Evolutionary conservation across 768 basidiomycete species (phyloP).

Genomic region (Auriculariales sp.): DNA sequence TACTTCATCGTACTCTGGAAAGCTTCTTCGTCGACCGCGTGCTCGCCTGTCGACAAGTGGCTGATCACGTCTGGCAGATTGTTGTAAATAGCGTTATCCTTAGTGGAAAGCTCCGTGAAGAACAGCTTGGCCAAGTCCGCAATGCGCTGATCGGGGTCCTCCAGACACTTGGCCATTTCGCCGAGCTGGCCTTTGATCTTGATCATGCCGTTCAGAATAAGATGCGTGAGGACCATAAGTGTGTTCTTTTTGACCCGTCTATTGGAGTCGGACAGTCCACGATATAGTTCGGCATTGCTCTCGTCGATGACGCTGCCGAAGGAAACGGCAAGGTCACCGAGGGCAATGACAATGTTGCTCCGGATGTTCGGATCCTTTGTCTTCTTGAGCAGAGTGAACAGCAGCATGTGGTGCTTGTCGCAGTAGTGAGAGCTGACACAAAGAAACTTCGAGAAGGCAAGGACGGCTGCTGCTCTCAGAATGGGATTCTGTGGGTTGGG

Average conservation of each 20-base stretch:
- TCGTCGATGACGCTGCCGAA: constrained; percentile 96
- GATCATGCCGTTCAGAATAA: constrained; percentile 98
- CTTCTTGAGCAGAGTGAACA: constrained; percentile 90
- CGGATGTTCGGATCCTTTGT: constrained; percentile 81
- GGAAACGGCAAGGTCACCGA: constrained; percentile 96
- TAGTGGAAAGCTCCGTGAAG: constrained; percentile 90
- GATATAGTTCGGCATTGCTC: constrained; percentile 90
- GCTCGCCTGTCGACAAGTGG: constrained; percentile 79
- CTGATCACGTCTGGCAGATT: constrained; percentile 97
- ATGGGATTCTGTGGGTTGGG: constrained; percentile 53
- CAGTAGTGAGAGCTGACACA: constrained; percentile 92
- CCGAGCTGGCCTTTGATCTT: constrained; percentile 98
- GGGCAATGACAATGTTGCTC: constrained; percentile 92
- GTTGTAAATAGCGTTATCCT: constrained; percentile 98
- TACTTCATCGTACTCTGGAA: constrained; percentile 91
- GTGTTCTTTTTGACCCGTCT: constrained; percentile 97
- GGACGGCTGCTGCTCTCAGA: constrained; percentile 71
- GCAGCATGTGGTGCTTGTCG: constrained; percentile 70
- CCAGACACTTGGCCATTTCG: constrained; percentile 99
- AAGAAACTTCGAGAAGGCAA: constrained; percentile 90
- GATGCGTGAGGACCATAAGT: constrained; percentile 91
- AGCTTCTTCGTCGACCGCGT: constrained; percentile 81
- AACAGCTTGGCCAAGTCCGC: constrained; percentile 94
- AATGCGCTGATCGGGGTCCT: constrained; percentile 77
- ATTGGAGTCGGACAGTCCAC: constrained; percentile 77